A percentile compares a stretch with the other conserved stretches of the same genome.
Evolutionary conservation across 2,329 filamentous ascomycete species (phyloP).

Genomic region (Ploettnerulaceae sp.): DNA sequence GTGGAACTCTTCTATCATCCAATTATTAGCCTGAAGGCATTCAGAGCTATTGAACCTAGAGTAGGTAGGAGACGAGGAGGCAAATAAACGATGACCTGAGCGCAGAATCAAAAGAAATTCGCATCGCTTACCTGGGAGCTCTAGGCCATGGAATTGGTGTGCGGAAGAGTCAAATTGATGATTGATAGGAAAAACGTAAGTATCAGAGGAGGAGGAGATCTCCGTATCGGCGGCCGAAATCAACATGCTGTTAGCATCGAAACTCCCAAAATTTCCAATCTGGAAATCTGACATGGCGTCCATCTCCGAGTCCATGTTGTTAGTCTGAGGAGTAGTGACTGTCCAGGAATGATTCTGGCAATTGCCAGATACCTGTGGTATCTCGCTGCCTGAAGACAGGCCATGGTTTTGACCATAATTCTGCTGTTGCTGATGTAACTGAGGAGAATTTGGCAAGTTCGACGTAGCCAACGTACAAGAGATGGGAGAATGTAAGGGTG

Average conservation of each 20-base stretch:
- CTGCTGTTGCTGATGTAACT: neutral
- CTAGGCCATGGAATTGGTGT: slow-evolving; percentile 18
- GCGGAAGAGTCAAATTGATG: slow-evolving; percentile 15
- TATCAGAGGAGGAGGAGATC: slow-evolving; percentile 24
- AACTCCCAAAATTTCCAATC: slow-evolving; percentile 25
- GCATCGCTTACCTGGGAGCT: slow-evolving; percentile 18
- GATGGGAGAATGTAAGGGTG: slow-evolving; percentile 11
- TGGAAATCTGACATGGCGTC: slow-evolving; percentile 24
- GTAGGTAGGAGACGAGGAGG: neutral
- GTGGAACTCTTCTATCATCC: slow-evolving; percentile 19
- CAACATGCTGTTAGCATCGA: slow-evolving; percentile 16
- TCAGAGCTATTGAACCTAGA: neutral
- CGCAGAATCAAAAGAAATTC: neutral
- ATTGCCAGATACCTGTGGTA: slow-evolving; percentile 17
- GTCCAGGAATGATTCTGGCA: slow-evolving; percentile 22
- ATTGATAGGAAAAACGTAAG: slow-evolving; percentile 21
- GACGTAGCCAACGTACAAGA: slow-evolving; percentile 24
- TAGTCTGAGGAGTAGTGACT: slow-evolving; percentile 7
- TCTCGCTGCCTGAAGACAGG: slow-evolving; percentile 16
- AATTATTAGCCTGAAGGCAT: too few species aligned
- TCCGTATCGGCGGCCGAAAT: slow-evolving; percentile 20
- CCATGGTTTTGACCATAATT: slow-evolving; percentile 15
- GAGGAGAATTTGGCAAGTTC: slow-evolving; percentile 17
- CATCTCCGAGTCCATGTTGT: slow-evolving; percentile 15
- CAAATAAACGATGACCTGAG: neutral